Percentiles rank a stretch among this genome's conserved stretches.
phyloP scores from a whole-genome alignment of 306 rosid genomes.

The Purshia tridentata region DNA sequence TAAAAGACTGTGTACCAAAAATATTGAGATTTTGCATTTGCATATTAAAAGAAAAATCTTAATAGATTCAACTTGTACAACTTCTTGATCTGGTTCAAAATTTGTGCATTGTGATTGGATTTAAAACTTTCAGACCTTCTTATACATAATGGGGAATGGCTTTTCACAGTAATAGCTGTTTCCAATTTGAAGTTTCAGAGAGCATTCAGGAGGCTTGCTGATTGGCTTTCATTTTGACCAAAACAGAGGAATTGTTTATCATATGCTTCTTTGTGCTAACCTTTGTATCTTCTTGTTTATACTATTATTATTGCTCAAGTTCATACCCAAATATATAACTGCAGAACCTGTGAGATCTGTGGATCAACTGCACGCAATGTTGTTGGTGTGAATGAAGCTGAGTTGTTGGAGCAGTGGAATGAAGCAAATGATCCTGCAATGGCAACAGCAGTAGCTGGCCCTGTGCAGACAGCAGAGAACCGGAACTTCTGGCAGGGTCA shows the following conservation, averaged over 20 bases:
- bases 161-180: neutral
- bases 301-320: neutral
- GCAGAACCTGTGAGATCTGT: slow-evolving; percentile 91
- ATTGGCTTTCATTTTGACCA: neutral
- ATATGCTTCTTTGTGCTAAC: neutral
- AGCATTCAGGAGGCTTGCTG: neutral
- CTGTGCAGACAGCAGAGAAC: slow-evolving; percentile 40
- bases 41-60: neutral
- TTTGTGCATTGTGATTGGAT: neutral
- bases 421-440: slow-evolving; percentile 52
- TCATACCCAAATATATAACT: neutral
- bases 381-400: slow-evolving; percentile 56
- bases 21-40: neutral
- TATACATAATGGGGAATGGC: neutral
- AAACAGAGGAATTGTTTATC: neutral
- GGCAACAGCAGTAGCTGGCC: slow-evolving; percentile 34
- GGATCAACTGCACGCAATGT: slow-evolving; percentile 78
- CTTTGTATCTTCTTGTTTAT: neutral
- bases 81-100: neutral
- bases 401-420: slow-evolving; percentile 57
- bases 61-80: neutral
- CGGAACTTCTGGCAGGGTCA: slow-evolving; percentile 87
- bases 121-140: neutral
- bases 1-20: neutral
- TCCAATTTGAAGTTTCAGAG: neutral